Percentiles rank a stretch among this genome's conserved stretches.
phyloP scores from a whole-genome alignment of 192 early-diverging fungal species.

The Phlyctochytrium arcticum region DNA sequence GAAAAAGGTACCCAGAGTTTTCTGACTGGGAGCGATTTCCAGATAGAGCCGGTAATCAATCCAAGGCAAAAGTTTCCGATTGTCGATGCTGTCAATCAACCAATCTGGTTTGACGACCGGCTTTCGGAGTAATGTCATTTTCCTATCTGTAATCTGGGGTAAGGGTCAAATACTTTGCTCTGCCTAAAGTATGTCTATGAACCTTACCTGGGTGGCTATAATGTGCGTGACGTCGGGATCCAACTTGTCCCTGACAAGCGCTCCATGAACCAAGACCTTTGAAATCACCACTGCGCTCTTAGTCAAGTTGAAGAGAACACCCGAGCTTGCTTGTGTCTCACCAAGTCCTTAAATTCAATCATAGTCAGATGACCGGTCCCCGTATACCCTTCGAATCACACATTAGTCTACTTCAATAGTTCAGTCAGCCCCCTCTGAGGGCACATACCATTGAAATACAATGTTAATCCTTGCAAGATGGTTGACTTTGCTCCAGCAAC shows the following conservation, averaged over 20 bases:
- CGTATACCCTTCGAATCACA: background rate
- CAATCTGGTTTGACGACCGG: slow-evolving; percentile 52
- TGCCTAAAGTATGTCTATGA: background rate
- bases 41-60: slow-evolving; percentile 37
- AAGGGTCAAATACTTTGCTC: background rate
- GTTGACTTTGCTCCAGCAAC: background rate
- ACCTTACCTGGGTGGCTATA: slow-evolving; percentile 32
- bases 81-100: slow-evolving; percentile 68
- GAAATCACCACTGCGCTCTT: no score
- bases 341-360: slow-evolving; percentile 20
- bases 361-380: slow-evolving; percentile 11
- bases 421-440: no score
- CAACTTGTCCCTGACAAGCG: slow-evolving; percentile 24
- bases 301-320: no score
- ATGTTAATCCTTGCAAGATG: slow-evolving; percentile 13
- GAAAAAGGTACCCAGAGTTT: background rate
- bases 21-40: background rate
- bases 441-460: slow-evolving; percentile 29
- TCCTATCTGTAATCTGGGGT: slow-evolving; percentile 24
- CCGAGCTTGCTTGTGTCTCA: background rate
- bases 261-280: slow-evolving; percentile 30
- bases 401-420: no score
- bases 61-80: slow-evolving; percentile 63
- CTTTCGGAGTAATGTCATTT: slow-evolving; percentile 24
- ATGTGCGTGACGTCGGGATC: slow-evolving; percentile 40